These are phyloP conservation scores for Cyberlindnera mississippiensis DNA, from an alignment of 805 yeast species.

Conservation along the genomic window DNA sequence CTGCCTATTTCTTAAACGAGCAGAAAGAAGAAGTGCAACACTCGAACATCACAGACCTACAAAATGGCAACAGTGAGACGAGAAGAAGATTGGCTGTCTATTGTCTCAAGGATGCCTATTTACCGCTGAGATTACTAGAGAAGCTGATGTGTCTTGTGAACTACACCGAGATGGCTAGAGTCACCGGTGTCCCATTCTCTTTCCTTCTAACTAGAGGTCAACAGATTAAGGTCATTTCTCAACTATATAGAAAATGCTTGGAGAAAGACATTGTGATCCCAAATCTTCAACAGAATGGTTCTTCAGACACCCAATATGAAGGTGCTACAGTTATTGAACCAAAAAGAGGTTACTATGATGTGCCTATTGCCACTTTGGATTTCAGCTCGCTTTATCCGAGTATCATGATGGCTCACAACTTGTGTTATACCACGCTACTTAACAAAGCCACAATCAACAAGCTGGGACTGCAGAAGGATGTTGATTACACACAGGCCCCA, in stretches of 20 bases:
- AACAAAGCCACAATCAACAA: slow-evolving; percentile 65
- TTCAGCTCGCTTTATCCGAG: slow-evolving; percentile 97
- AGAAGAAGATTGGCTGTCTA: slow-evolving; percentile 94
- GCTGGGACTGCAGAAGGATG: slow-evolving; percentile 57
- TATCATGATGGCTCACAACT: slow-evolving; percentile 98
- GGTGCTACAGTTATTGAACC: slow-evolving; percentile 99
- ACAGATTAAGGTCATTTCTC: slow-evolving; percentile 96
- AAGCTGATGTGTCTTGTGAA: slow-evolving; percentile 95
- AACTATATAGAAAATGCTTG: slow-evolving; percentile 87
- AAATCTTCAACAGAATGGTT: slow-evolving; percentile 72
- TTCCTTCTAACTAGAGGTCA: slow-evolving; percentile 89
- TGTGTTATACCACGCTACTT: slow-evolving; percentile 89
- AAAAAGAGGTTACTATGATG: slow-evolving; percentile 89
- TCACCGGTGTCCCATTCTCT: slow-evolving; percentile 96
- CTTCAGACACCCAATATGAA: slow-evolving; percentile 87
- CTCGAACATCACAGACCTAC: slow-evolving; percentile 91
- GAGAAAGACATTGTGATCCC: slow-evolving; percentile 87
- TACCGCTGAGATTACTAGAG: slow-evolving; percentile 83
- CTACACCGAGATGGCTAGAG: slow-evolving; percentile 99
- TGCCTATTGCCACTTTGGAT: slow-evolving; percentile 96
- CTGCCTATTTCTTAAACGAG: slow-evolving; percentile 89
- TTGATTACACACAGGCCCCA: slow-evolving; percentile 84
- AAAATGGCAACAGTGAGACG: slow-evolving; percentile 88
- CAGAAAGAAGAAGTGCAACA: slow-evolving; percentile 98
- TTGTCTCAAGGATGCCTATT: slow-evolving; percentile 92